phyloP scores from a whole-genome alignment of 306 rosid genomes.

The Sphenostylis stenocarpa region DNA sequence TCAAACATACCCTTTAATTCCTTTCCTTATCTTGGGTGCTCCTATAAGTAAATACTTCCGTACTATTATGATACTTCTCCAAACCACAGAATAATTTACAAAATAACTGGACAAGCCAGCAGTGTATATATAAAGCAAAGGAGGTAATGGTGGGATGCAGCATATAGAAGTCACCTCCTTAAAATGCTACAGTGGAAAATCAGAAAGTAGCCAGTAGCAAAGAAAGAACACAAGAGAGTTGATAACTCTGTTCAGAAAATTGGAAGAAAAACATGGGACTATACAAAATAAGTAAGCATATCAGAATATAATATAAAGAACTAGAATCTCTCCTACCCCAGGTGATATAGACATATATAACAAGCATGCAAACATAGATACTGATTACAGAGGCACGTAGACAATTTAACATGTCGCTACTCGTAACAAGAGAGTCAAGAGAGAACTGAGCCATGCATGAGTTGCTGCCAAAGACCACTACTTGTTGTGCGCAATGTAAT shows the following conservation, averaged over 20 bases:
- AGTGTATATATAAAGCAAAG: slow-evolving; percentile 6
- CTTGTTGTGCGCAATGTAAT: background rate
- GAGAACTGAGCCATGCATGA: background rate
- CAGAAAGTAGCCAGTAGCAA: background rate
- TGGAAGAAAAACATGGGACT: background rate
- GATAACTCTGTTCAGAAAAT: background rate
- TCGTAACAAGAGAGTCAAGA: background rate
- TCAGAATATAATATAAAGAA: background rate
- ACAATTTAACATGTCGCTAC: background rate
- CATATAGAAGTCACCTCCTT: background rate
- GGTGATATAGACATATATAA: background rate
- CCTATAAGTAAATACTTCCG: slow-evolving; percentile 11
- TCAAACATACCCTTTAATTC: background rate
- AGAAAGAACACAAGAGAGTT: background rate
- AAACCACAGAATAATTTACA: slow-evolving; percentile 22
- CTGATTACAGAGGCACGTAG: background rate
- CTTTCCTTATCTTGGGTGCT: slow-evolving; percentile 19
- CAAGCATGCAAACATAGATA: background rate
- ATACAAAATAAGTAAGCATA: background rate
- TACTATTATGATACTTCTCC: background rate
- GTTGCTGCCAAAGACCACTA: background rate
- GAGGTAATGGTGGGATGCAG: background rate
- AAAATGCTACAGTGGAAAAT: slow-evolving; percentile 5
- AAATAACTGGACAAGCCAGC: background rate
- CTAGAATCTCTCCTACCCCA: background rate